phyloP scores from a whole-genome alignment of 2,329 filamentous ascomycete genomes.

The Botrytis sinoallii region DNA sequence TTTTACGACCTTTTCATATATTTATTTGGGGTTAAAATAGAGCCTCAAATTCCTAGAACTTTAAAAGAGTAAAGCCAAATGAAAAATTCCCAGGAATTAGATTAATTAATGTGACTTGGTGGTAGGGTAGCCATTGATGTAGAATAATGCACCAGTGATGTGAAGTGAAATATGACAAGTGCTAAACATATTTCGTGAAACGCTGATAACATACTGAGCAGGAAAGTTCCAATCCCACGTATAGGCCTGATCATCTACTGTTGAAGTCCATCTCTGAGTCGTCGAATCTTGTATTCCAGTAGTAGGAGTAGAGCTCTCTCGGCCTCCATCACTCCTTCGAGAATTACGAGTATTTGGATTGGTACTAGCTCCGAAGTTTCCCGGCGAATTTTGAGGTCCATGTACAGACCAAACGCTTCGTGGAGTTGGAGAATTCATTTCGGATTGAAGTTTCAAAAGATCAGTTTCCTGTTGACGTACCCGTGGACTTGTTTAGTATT shows the following conservation, averaged over 20 bases:
- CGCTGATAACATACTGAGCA: background rate
- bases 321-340: slow-evolving; percentile 10
- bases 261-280: background rate
- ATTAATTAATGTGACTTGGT: background rate
- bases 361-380: background rate
- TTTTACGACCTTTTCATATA: background rate
- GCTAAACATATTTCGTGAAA: background rate
- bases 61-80: background rate
- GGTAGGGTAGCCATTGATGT: no score
- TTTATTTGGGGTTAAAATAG: background rate
- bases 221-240: background rate
- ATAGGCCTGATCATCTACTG: background rate
- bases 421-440: background rate
- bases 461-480: background rate
- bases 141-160: background rate
- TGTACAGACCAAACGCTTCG: background rate
- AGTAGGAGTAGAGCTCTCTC: background rate
- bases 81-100: no score
- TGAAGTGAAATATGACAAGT: background rate
- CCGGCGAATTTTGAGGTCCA: background rate
- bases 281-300: background rate
- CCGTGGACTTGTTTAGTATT: background rate
- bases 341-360: background rate
- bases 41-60: no score
- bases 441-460: background rate